These are phyloP conservation scores for Pholiota adiposa DNA, from an alignment of 1,284 basidiomycete species.

Conservation along the genomic window DNA sequence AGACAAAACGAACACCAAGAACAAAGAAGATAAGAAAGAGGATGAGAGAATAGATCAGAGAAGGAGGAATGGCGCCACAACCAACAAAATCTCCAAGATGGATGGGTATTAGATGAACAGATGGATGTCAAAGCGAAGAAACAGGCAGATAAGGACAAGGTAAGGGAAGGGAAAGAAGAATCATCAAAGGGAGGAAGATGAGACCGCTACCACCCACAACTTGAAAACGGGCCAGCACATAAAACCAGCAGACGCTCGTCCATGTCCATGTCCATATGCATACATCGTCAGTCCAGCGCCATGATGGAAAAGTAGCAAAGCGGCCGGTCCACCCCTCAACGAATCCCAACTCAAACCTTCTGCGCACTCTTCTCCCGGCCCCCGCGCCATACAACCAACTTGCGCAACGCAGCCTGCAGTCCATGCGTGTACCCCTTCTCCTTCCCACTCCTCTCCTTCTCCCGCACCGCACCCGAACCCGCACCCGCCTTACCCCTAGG, in stretches of 20 bases:
- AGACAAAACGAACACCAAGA: neutral
- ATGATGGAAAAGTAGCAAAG: no score
- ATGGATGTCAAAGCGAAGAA: neutral
- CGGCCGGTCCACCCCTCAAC: neutral
- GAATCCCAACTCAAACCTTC: neutral
- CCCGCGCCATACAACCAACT: constrained; percentile 1
- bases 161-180: neutral
- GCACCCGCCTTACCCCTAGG: neutral
- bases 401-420: neutral
- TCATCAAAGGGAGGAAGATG: no score
- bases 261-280: constrained; percentile 2
- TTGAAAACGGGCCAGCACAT: no score
- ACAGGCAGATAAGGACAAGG: neutral
- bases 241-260: neutral
- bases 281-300: neutral
- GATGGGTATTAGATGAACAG: no score
- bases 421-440: neutral
- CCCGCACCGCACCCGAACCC: neutral
- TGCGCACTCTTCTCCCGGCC: neutral
- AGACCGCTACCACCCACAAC: neutral
- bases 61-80: no score
- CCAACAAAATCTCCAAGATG: no score
- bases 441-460: neutral
- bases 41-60: neutral
- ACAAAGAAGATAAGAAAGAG: neutral